These are phyloP conservation scores for Lomentospora prolificans DNA, from an alignment of 2,329 filamentous ascomycete species.

Conservation along the genomic window DNA sequence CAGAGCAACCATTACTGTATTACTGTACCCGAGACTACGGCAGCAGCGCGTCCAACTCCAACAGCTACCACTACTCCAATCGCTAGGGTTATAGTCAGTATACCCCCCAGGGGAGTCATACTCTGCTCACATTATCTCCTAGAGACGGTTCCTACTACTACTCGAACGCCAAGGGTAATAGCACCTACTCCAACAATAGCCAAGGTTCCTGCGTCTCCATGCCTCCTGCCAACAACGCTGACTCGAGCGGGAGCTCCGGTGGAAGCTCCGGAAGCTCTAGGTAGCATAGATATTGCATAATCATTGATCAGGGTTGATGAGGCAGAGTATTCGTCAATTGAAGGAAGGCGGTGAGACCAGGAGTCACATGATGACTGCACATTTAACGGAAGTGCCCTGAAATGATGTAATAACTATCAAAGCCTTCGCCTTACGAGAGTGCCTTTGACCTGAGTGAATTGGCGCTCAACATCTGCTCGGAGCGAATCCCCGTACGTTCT, in stretches of 20 bases:
- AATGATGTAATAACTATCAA: too few relatives aligned
- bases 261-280: neutral
- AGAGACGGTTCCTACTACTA: conserved; percentile 63
- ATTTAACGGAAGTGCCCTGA: too few relatives aligned
- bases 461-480: too few relatives aligned
- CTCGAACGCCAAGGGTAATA: conserved; percentile 57
- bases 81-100: conserved; percentile 25
- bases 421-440: too few relatives aligned
- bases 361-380: too few relatives aligned
- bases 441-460: too few relatives aligned
- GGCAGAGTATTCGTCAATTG: too few relatives aligned
- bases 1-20: conserved; percentile 62
- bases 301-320: neutral
- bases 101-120: neutral
- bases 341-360: too few relatives aligned
- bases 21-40: conserved; percentile 58
- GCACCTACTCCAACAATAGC: conserved; percentile 58
- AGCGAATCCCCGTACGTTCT: too few relatives aligned
- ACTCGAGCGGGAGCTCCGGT: conserved; percentile 2
- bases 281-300: neutral
- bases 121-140: neutral
- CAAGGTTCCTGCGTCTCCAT: conserved; percentile 51
- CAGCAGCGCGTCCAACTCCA: conserved; percentile 41
- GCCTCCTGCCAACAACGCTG: conserved; percentile 23
- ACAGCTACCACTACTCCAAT: conserved; percentile 62